These are phyloP conservation scores for Mortierella antarctica DNA, from an alignment of 192 early-diverging fungal genomes.

Conservation along the genomic window DNA sequence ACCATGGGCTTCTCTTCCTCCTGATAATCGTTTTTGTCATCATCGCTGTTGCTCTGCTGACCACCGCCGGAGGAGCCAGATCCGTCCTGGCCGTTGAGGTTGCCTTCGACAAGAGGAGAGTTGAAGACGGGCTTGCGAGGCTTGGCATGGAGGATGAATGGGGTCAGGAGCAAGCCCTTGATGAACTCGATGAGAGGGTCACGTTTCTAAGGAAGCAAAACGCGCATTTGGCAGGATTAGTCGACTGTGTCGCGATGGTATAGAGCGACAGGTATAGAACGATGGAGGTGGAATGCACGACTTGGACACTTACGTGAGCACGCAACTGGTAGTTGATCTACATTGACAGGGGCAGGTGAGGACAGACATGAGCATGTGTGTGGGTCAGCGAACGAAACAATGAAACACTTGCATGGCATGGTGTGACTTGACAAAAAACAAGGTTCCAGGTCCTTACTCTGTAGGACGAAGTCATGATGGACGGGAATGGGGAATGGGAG, in stretches of 20 bases:
- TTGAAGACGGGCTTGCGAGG: conserved; percentile 50
- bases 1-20: conserved; percentile 53
- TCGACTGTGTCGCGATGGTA: too few relatives aligned
- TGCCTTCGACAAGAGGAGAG: conserved; percentile 5
- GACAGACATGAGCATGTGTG: not conserved
- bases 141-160: conserved; percentile 86
- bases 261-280: not conserved
- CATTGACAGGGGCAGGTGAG: not conserved
- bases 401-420: not conserved
- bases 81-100: conserved; percentile 4
- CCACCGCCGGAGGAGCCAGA: conserved; percentile 6
- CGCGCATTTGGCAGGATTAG: too few relatives aligned
- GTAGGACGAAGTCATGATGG: conserved; percentile 57
- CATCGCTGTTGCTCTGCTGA: conserved; percentile 15
- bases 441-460: conserved; percentile 38
- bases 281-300: not conserved
- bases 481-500: not conserved
- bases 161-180: conserved; percentile 86
- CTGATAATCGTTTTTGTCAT: conserved; percentile 35
- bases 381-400: not conserved
- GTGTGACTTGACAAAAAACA: not conserved
- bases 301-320: conserved; percentile 45
- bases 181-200: conserved; percentile 94
- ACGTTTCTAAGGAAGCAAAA: conserved; percentile 82
- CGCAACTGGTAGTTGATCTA: conserved; percentile 61